These are phyloP conservation scores for Extremus antarcticus DNA, from an alignment of 495 filamentous ascomycete species.

Conservation along the genomic window DNA sequence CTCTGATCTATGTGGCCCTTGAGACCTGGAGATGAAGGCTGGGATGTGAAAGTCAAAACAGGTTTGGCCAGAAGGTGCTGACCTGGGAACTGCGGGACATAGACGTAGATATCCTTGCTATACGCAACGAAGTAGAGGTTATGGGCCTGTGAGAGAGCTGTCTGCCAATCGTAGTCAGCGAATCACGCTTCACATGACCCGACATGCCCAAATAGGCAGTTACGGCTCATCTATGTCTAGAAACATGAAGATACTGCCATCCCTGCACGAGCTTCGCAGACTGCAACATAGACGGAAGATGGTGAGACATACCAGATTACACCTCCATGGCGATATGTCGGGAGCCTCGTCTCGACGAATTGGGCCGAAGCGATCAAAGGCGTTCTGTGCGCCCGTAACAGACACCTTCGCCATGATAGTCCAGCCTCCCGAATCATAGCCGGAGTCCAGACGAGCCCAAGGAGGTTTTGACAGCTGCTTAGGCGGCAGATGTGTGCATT, in stretches of 20 bases:
- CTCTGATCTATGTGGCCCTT: constrained; percentile 45
- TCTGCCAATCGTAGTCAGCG: constrained; percentile 25
- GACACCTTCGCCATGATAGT: constrained; percentile 11
- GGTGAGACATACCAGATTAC: constrained; percentile 41
- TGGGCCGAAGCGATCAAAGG: constrained; percentile 11
- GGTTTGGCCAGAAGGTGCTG: constrained; percentile 52
- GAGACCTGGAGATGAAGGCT: constrained; percentile 36
- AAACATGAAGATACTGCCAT: too few relatives aligned
- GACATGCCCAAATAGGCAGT: not conserved
- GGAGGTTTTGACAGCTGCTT: not conserved
- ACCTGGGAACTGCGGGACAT: constrained; percentile 53
- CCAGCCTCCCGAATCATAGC: too few relatives aligned
- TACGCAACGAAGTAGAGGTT: constrained; percentile 76
- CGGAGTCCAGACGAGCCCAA: too few relatives aligned
- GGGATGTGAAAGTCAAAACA: constrained; percentile 55
- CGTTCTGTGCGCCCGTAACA: constrained; percentile 10
- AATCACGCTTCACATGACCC: not conserved
- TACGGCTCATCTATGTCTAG: too few relatives aligned
- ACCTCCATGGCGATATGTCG: constrained; percentile 34
- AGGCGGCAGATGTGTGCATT: not conserved
- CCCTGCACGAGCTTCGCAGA: too few relatives aligned
- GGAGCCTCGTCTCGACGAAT: constrained; percentile 10
- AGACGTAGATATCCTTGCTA: constrained; percentile 58
- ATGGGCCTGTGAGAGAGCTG: constrained; percentile 44
- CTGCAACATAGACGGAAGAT: too few relatives aligned